Conservation (phyloP, 192 early-diverging fungal species). For the Backusella mclennaniae region DNA sequence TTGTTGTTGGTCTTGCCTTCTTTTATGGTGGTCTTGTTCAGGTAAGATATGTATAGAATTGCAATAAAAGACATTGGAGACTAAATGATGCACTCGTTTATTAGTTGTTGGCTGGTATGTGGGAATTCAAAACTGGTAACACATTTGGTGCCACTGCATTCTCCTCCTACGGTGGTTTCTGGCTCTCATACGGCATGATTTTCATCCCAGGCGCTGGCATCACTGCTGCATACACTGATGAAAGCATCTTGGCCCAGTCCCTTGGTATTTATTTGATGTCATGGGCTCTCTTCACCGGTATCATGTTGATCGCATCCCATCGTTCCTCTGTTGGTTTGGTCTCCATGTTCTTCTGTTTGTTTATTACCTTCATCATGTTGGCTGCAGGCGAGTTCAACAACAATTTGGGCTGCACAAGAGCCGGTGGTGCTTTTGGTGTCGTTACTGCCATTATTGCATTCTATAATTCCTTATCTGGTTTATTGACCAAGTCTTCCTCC, state of each 20-base stretch:
- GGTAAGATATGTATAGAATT: conserved; percentile 19
- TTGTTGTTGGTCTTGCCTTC: conserved; percentile 64
- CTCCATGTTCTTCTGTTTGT: conserved; percentile 64
- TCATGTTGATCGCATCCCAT: conserved; percentile 64
- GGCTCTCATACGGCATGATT: conserved; percentile 60
- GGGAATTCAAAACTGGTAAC: conserved; percentile 77
- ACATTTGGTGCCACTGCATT: conserved; percentile 85
- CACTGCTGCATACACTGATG: conserved; percentile 33
- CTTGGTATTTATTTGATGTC: conserved; percentile 65
- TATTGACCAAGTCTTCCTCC: conserved; percentile 52
- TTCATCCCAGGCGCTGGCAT: conserved; percentile 56
- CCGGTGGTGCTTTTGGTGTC: conserved; percentile 71
- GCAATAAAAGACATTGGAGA: background rate
- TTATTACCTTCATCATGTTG: conserved; percentile 67
- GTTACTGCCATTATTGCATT: conserved; percentile 74
- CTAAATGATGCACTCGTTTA: background rate
- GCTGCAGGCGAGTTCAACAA: conserved; percentile 58
- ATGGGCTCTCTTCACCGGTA: conserved; percentile 71
- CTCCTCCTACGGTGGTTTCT: conserved; percentile 70
- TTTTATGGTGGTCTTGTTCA: conserved; percentile 79
- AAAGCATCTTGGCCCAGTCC: conserved; percentile 35
- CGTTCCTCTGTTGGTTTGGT: conserved; percentile 62
- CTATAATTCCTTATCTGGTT: conserved; percentile 67
- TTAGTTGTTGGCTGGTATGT: conserved; percentile 74
- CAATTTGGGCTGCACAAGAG: conserved; percentile 43